A percentile compares a stretch with the other conserved stretches of the same genome.
Evolutionary conservation across 192 early-diverging fungal species (phyloP).

Genomic region (Blastocladiella britannica): DNA sequence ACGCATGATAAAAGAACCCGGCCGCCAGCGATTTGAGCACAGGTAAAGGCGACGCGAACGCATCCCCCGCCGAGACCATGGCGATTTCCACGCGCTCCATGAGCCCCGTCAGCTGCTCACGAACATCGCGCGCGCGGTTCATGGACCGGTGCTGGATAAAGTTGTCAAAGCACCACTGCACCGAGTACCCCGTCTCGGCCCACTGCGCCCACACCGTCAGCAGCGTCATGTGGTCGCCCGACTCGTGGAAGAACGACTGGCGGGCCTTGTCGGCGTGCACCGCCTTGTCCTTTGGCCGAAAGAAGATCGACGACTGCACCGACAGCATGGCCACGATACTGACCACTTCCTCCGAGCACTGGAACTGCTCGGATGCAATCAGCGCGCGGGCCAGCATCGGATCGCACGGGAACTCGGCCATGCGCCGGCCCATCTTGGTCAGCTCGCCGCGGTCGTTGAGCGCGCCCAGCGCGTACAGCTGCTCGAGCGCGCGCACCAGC

Average conservation of each 20-base stretch:
- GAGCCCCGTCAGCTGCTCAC: slow-evolving; percentile 78
- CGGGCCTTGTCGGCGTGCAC: slow-evolving; percentile 82
- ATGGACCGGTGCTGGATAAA: slow-evolving; percentile 84
- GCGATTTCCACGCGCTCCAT: slow-evolving; percentile 83
- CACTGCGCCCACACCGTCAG: slow-evolving; percentile 84
- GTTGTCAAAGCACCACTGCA: slow-evolving; percentile 93
- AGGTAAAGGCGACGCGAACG: slow-evolving; percentile 58
- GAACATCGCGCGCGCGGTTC: slow-evolving; percentile 69
- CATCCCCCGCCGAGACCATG: slow-evolving; percentile 60
- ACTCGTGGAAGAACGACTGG: slow-evolving; percentile 66
- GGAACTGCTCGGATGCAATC: slow-evolving; percentile 75
- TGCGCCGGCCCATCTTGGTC: slow-evolving; percentile 84
- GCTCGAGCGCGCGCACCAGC: slow-evolving; percentile 75
- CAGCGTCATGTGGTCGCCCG: slow-evolving; percentile 85
- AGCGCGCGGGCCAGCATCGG: slow-evolving; percentile 86
- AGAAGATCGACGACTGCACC: slow-evolving; percentile 57
- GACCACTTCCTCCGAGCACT: slow-evolving; percentile 77
- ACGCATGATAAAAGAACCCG: slow-evolving; percentile 92
- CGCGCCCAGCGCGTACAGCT: slow-evolving; percentile 76
- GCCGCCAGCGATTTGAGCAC: slow-evolving; percentile 83
- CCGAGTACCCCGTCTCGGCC: slow-evolving; percentile 73
- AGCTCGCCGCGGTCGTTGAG: slow-evolving; percentile 79
- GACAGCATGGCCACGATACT: slow-evolving; percentile 88
- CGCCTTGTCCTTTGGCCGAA: slow-evolving; percentile 79
- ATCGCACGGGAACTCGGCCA: slow-evolving; percentile 97